Evolutionary conservation across 179 eudicot genomes (phyloP), one percentile per base, ranked within the genome.

Genomic region (Spinacia oleracea): DNA sequence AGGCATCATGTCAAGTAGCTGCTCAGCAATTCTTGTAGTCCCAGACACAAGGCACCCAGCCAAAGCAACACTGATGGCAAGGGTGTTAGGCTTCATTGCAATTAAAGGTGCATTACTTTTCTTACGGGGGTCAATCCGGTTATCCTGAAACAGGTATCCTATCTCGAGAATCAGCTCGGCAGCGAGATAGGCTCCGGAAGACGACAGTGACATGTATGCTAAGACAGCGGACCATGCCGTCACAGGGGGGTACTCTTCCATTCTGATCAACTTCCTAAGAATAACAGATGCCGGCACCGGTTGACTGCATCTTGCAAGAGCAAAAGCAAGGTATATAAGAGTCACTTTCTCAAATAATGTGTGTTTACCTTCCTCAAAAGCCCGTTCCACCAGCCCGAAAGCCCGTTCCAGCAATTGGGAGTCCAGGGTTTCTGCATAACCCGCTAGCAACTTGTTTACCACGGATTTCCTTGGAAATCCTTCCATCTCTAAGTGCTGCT

Each of bases 121-220:
- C 84, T 96, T 96, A 27, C 99, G 91, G 0, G 98, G 98, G 86
- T 96, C 99, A 64, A 96, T 89, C 83, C 98, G 86, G 69, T 94
- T 94, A 80, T 96, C 92, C 80, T 91, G 93, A 75, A 96, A 96
- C 59, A 89, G 78, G 83, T 84, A 91, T 60, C 99, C 97, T 29
- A 91, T 93, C 85, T 93, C 99, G 77, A 93, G 90, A 74, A 96
- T 89, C 83, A 96, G 80, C 82, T 96, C 97, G 43, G 94, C 97
- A 60, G 96, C 91, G 53, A 96, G 89, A 86, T 85, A 96, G 55
- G 97, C 90, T 75, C 99, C 99, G 59, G 90, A 78, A 65, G 90
- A 78, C 27, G 88, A 87, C 72, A 86, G 82, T 20, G 93, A 84
- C 93, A 96, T 88, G 80, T 90, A 84, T 42, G 93, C 97, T 79